Conservation (phyloP, 176 grass and related monocot genomes). For the Juncus effusus region DNA sequence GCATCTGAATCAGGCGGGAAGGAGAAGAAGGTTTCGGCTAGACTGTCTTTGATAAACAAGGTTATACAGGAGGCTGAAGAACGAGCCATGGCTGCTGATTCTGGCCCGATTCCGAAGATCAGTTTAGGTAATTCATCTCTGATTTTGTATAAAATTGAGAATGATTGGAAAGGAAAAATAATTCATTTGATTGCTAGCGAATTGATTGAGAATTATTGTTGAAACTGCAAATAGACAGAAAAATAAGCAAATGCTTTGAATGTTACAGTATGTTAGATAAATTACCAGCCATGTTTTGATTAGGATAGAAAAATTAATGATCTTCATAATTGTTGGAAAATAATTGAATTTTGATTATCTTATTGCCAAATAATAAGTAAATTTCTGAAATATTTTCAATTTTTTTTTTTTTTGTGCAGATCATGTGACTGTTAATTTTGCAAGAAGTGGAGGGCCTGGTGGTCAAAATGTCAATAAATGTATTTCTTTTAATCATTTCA, state of each 20-base stretch:
- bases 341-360: no score
- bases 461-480: conserved; percentile 99
- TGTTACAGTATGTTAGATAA: not conserved
- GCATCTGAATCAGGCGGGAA: conserved; percentile 39
- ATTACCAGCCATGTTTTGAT: not conserved
- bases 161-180: not conserved
- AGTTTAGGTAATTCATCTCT: conserved; percentile 44
- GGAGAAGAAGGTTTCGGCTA: conserved; percentile 57
- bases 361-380: not conserved
- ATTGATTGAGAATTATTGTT: not conserved
- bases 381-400: conserved; percentile 29
- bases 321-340: not conserved
- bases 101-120: conserved; percentile 62
- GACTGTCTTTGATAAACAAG: conserved; percentile 65
- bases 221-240: not conserved
- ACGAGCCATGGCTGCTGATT: conserved; percentile 54
- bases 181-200: not conserved
- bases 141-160: not conserved
- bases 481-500: conserved; percentile 22
- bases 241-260: not conserved
- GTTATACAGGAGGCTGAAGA: conserved; percentile 77
- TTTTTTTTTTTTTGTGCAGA: conserved; percentile 33
- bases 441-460: conserved; percentile 95
- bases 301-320: conserved; percentile 5
- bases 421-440: conserved; percentile 83